Evolutionary conservation across 345 rosid species (phyloP).

Genomic region (Xanthoceras sorbifolium): DNA sequence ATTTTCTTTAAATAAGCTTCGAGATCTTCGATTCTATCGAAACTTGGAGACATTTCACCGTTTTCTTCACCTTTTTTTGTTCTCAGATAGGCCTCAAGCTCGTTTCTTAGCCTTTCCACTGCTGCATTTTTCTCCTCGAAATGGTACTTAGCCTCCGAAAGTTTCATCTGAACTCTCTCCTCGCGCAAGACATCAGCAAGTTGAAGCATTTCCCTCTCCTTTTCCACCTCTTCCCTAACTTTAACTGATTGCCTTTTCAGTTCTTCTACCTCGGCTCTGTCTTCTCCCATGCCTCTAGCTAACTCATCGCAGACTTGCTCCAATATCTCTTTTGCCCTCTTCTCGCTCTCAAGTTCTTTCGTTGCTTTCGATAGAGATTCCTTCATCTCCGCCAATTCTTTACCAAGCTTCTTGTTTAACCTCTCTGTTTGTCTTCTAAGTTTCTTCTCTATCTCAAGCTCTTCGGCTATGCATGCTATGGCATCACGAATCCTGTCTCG

Average conservation of each 20-base stretch:
- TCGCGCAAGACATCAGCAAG: conserved; percentile 89
- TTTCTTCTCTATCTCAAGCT: conserved; percentile 72
- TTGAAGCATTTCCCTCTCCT: conserved; percentile 96
- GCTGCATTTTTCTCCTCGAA: conserved; percentile 91
- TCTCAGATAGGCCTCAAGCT: conserved; percentile 61
- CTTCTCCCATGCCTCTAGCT: conserved; percentile 74
- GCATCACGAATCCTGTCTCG: conserved; percentile 50
- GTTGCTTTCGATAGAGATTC: conserved; percentile 39
- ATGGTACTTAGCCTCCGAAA: conserved; percentile 74
- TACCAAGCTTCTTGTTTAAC: conserved; percentile 79
- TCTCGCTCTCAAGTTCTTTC: conserved; percentile 72
- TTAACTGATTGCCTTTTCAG: conserved; percentile 59
- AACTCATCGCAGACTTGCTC: conserved; percentile 91
- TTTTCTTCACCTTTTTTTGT: conserved; percentile 34
- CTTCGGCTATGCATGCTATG: conserved; percentile 54
- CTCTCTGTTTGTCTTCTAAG: conserved; percentile 72
- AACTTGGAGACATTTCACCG: conserved; percentile 36
- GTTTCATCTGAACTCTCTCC: conserved; percentile 98
- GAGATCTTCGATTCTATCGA: conserved; percentile 54
- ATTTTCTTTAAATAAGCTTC: conserved; percentile 49
- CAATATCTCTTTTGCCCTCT: conserved; percentile 77
- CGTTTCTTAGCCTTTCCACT: conserved; percentile 60
- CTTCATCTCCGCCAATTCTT: conserved; percentile 65
- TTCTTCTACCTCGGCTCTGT: conserved; percentile 59
- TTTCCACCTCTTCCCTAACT: conserved; percentile 79